phyloP scores from a whole-genome alignment of 1,284 basidiomycete species.

The Trametes polyzona region DNA sequence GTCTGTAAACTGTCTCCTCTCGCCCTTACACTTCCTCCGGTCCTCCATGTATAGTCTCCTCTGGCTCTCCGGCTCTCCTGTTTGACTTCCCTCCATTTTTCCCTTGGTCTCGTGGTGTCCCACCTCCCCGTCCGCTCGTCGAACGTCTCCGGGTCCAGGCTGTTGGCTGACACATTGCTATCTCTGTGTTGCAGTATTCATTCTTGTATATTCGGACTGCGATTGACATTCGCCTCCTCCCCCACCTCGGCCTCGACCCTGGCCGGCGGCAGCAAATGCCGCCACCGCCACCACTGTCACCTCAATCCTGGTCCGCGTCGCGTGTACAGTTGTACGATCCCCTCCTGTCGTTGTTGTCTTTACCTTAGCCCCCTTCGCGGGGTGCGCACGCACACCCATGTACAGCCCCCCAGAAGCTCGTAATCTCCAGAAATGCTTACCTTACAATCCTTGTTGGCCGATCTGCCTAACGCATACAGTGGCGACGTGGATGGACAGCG shows the following conservation, averaged over 20 bases:
- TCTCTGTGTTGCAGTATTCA: slow-evolving; percentile 18
- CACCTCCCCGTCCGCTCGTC: not conserved
- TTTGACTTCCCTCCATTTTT: slow-evolving; percentile 10
- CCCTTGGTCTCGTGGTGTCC: not conserved
- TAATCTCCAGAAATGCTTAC: slow-evolving; percentile 36
- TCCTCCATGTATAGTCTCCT: slow-evolving; percentile 11
- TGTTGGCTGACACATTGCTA: slow-evolving; percentile 28
- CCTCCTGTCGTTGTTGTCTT: slow-evolving; percentile 21
- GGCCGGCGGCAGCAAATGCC: not conserved
- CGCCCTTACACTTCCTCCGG: slow-evolving; percentile 7
- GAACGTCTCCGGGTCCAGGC: not conserved
- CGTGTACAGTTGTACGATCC: slow-evolving; percentile 33
- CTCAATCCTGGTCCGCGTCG: slow-evolving; percentile 11
- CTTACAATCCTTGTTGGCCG: slow-evolving; percentile 16
- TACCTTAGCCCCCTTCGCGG: slow-evolving; percentile 21
- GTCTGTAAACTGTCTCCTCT: slow-evolving; percentile 17
- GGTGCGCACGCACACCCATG: slow-evolving; percentile 22
- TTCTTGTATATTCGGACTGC: slow-evolving; percentile 28
- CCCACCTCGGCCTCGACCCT: not conserved
- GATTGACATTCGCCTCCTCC: slow-evolving; percentile 21
- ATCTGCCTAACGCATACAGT: no score
- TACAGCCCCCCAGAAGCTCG: slow-evolving; percentile 38
- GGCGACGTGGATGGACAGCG: no score
- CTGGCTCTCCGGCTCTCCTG: not conserved
- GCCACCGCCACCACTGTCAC: slow-evolving; percentile 1